A percentile compares a stretch with the other conserved stretches of the same genome.
These are phyloP conservation scores for Biscogniauxia marginata DNA, from an alignment of 2,329 filamentous ascomycete species.

Conservation along the genomic window DNA sequence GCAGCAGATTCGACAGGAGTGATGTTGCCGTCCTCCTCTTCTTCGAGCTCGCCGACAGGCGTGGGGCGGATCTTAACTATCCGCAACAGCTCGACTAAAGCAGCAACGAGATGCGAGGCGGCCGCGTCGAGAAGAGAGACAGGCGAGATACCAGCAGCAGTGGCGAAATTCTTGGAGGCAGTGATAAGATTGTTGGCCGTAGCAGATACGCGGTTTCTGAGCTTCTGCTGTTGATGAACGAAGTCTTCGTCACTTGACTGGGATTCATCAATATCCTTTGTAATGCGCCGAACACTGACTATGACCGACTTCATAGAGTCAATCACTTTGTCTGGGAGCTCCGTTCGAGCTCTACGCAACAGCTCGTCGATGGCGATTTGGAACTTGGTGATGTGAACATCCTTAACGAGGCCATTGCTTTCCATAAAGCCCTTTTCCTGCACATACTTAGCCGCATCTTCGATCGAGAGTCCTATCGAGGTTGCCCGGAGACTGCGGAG, in stretches of 20 bases:
- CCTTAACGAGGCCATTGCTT: slow-evolving; percentile 77
- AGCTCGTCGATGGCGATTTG: slow-evolving; percentile 93
- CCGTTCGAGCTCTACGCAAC: slow-evolving; percentile 70
- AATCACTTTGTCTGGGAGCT: slow-evolving; percentile 72
- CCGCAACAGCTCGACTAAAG: slow-evolving; percentile 82
- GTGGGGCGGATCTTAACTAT: slow-evolving; percentile 80
- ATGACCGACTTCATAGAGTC: slow-evolving; percentile 87
- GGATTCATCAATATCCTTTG: slow-evolving; percentile 70
- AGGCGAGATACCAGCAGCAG: slow-evolving; percentile 79
- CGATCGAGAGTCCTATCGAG: slow-evolving; percentile 69
- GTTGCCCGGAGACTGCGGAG: slow-evolving; percentile 77
- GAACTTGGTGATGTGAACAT: slow-evolving; percentile 91
- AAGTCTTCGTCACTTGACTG: slow-evolving; percentile 52
- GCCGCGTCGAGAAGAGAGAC: slow-evolving; percentile 93
- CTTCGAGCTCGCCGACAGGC: slow-evolving; percentile 71
- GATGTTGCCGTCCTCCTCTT: slow-evolving; percentile 67
- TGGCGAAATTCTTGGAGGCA: slow-evolving; percentile 86
- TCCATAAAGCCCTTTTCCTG: slow-evolving; percentile 67
- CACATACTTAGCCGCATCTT: slow-evolving; percentile 67
- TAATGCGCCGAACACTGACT: slow-evolving; percentile 78
- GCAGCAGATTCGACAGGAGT: slow-evolving; percentile 66
- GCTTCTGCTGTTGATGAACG: slow-evolving; percentile 60
- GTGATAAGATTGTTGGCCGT: slow-evolving; percentile 96
- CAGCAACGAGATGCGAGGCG: slow-evolving; percentile 82
- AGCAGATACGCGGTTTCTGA: slow-evolving; percentile 81